These are phyloP conservation scores for Schizonepeta tenuifolia DNA, from an alignment of 257 asterid species.

Conservation along the genomic window DNA sequence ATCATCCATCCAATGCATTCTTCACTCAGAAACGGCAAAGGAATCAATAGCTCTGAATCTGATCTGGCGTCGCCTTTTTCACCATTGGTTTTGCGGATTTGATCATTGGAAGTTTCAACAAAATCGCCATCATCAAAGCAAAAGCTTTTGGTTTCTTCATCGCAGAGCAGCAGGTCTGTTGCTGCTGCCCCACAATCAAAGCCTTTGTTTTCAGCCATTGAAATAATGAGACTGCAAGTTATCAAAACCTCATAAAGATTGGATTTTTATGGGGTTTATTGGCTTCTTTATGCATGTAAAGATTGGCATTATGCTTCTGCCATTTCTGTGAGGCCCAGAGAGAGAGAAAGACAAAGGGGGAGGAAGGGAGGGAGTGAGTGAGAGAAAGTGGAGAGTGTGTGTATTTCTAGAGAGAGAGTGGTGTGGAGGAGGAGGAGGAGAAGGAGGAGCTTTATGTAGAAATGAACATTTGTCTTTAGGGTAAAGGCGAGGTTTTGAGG, in stretches of 20 bases:
- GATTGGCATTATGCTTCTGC: conserved; percentile 41
- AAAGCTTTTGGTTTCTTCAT: conserved; percentile 45
- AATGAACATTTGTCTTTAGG: conserved; percentile 58
- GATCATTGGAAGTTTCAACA: conserved; percentile 28
- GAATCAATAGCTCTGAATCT: conserved; percentile 44
- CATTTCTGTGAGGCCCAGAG: conserved; percentile 36
- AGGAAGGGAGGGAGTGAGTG: neutral
- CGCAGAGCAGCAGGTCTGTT: conserved; percentile 58
- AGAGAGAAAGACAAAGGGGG: conserved; percentile 11
- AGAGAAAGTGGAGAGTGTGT: conserved; percentile 28
- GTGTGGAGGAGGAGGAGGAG: conserved; percentile 37
- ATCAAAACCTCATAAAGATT: conserved; percentile 44
- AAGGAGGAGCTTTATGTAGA: conserved; percentile 52
- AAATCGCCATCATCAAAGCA: conserved; percentile 53
- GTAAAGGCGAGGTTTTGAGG: conserved; percentile 52
- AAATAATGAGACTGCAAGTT: conserved; percentile 35
- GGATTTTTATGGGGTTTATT: conserved; percentile 41
- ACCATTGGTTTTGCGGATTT: conserved; percentile 35
- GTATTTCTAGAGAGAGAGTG: conserved; percentile 24
- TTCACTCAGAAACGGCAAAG: conserved; percentile 46
- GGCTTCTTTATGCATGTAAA: conserved; percentile 35
- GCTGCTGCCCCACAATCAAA: conserved; percentile 42
- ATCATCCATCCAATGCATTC: conserved; percentile 62
- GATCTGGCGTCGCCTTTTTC: conserved; percentile 47
- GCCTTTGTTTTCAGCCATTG: conserved; percentile 50